Conservation (phyloP, 768 basidiomycete genomes). For the Kwoniella newhampshirensis region DNA sequence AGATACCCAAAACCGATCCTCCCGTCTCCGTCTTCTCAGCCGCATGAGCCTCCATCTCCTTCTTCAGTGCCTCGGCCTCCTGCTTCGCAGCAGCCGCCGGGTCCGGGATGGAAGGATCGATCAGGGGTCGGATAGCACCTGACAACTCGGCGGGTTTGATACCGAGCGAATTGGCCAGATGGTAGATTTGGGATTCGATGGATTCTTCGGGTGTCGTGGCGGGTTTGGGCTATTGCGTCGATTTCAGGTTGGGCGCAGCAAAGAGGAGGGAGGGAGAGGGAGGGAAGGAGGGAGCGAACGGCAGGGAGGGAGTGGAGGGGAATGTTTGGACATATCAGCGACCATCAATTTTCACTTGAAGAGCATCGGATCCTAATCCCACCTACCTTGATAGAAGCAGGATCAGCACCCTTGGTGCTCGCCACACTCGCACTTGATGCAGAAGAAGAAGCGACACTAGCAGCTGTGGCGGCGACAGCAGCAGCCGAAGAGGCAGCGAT, state of each 20-base stretch:
- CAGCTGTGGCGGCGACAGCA: constrained; percentile 13
- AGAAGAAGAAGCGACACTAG: not conserved
- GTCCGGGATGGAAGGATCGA: constrained; percentile 51
- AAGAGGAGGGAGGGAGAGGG: too few species aligned
- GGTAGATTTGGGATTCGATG: constrained; percentile 48
- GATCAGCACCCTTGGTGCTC: constrained; percentile 3
- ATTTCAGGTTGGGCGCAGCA: too few species aligned
- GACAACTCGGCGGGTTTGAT: constrained; percentile 50
- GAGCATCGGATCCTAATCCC: too few species aligned
- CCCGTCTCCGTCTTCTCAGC: constrained; percentile 70
- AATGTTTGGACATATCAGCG: too few species aligned
- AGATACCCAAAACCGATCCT: constrained; percentile 37
- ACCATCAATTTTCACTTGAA: too few species aligned
- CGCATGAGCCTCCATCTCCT: constrained; percentile 60
- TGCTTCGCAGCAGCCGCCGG: constrained; percentile 45
- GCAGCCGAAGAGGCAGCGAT: constrained; percentile 24
- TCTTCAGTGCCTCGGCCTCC: constrained; percentile 40
- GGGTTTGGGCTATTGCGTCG: constrained; percentile 6
- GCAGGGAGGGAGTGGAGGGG: too few species aligned
- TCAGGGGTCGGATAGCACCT: constrained; percentile 48
- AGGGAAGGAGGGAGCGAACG: too few species aligned
- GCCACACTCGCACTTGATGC: constrained; percentile 1
- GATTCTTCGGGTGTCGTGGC: constrained; percentile 16
- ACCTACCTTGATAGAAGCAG: constrained; percentile 20
- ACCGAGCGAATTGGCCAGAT: constrained; percentile 45